These are phyloP conservation scores for Coemansia pectinata DNA, from an alignment of 192 early-diverging fungal species.

Conservation along the genomic window DNA sequence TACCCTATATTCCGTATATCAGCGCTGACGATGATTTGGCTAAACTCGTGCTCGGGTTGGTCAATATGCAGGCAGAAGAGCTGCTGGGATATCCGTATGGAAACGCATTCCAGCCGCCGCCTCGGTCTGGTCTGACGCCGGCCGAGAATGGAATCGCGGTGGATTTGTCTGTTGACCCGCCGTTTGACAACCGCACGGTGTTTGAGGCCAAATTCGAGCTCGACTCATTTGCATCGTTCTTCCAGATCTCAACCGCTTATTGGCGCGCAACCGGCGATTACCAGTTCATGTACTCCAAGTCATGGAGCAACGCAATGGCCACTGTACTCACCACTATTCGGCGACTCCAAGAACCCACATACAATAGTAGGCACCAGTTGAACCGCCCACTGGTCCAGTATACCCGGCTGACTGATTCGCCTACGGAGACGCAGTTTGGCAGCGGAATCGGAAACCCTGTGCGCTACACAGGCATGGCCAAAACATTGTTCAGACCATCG, in stretches of 20 bases:
- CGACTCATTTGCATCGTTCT: slow-evolving; percentile 67
- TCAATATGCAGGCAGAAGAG: slow-evolving; percentile 61
- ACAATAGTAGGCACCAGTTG: slow-evolving; percentile 2
- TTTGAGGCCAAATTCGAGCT: slow-evolving; percentile 69
- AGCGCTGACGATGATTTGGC: slow-evolving; percentile 38
- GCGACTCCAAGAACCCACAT: slow-evolving; percentile 45
- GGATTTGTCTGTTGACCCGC: slow-evolving; percentile 20
- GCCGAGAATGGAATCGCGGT: slow-evolving; percentile 31
- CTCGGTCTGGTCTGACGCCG: slow-evolving; percentile 34
- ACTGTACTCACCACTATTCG: slow-evolving; percentile 42
- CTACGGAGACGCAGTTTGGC: slow-evolving; percentile 51
- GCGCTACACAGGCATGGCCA: slow-evolving; percentile 46
- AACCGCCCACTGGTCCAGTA: slow-evolving; percentile 21
- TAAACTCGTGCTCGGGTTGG: slow-evolving; percentile 56
- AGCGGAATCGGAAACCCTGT: slow-evolving; percentile 41
- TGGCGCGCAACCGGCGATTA: slow-evolving; percentile 56
- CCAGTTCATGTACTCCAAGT: slow-evolving; percentile 26
- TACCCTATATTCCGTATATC: slow-evolving; percentile 58
- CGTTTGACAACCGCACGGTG: slow-evolving; percentile 28
- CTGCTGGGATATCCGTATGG: slow-evolving; percentile 55
- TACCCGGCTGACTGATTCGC: slow-evolving; percentile 12
- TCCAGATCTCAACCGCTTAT: slow-evolving; percentile 58
- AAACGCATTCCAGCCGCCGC: slow-evolving; percentile 67
- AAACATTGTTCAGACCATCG: slow-evolving; percentile 42
- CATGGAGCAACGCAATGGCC: slow-evolving; percentile 58